Conservation (phyloP, 164 flowering plant genomes). For the Annona squamosa region DNA sequence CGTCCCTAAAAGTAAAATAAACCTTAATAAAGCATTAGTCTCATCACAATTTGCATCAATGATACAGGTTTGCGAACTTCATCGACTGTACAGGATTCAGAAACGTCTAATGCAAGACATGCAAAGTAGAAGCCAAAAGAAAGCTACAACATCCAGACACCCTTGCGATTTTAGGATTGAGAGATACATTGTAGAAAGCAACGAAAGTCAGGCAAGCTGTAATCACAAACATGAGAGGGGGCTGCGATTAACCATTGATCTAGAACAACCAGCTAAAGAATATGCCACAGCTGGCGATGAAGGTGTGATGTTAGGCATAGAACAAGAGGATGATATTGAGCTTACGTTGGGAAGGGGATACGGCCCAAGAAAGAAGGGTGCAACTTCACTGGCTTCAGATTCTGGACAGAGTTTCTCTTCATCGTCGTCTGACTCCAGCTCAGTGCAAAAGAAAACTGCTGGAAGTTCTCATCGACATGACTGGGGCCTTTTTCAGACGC, state of each 20-base stretch:
- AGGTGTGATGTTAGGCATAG: neutral
- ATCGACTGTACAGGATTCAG: slow-evolving; percentile 67
- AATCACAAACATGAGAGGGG: slow-evolving; percentile 9
- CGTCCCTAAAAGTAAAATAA: neutral
- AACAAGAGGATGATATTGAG: slow-evolving; percentile 13
- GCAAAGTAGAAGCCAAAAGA: neutral
- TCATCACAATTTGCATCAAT: neutral
- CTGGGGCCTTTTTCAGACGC: slow-evolving; percentile 17
- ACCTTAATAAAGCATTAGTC: neutral
- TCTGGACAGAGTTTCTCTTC: slow-evolving; percentile 52
- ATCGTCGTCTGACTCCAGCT: slow-evolving; percentile 54
- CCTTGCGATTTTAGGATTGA: slow-evolving; percentile 1
- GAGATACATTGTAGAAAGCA: slow-evolving; percentile 13
- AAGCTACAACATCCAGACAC: neutral
- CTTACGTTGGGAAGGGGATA: slow-evolving; percentile 57
- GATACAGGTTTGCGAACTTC: slow-evolving; percentile 71
- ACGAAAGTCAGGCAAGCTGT: slow-evolving; percentile 3
- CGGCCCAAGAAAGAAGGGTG: slow-evolving; percentile 23
- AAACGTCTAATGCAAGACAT: slow-evolving; percentile 56
- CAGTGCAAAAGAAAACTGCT: slow-evolving; percentile 4
- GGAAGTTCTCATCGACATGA: slow-evolving; percentile 10
- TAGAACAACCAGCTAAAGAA: slow-evolving; percentile 45
- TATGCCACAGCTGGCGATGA: slow-evolving; percentile 16
- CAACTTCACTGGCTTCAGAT: slow-evolving; percentile 32
- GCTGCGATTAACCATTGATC: slow-evolving; percentile 24